Evolutionary conservation across 1,284 basidiomycete species (phyloP), one percentile per base, ranked within the genome.

Genomic region (Sporisorium scitamineum): DNA sequence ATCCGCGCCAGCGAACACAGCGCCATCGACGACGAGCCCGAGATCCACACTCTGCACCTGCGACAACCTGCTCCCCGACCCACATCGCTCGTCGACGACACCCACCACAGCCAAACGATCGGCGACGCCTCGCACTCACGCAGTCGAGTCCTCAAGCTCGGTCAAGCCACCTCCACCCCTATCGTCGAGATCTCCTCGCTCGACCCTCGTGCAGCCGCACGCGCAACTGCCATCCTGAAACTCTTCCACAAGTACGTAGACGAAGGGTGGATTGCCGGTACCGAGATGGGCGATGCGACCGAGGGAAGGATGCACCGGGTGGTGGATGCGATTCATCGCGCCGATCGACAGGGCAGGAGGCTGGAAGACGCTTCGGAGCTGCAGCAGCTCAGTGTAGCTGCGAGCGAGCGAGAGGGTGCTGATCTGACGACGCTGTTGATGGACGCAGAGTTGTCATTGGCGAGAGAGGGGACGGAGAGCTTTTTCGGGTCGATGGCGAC

Each of bases 181-280:
- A 80, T 81, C 37, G 63, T 83, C 27, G 80, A 83, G 53, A 74
- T 83, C 31, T 73, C 80, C 9, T 78, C 75, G 18, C 65, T 81
- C 16, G 79, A 83, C 39, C 71, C 81, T 0, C 50, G 56, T 1
- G 81, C 81, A 0, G 81, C 81, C 10, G 81, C 81, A 0, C 61
- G 79, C 5, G 81, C 81, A 0, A 80, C 81, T 3, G 81, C 81
- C 24, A 79, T 83, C 41, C 68, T 83, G 34, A 80, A 79, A 58
- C 70, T 82, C 18, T 78, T 80, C 61, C 79, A 82, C 63, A 68
- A 77, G 52, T 82, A 82, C 58, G 73, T 82, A 7, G 79, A 80
- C 24, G 80, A 82, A 26, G 80, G 80, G 18, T 80, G 69, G 63
- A 56, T 81, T 16, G 51, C 61, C 2, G 62, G 61, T 3, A 47